A percentile compares a stretch with the other conserved stretches of the same genome.
phyloP scores from a whole-genome alignment of 495 filamentous ascomycete genomes.

The Xylaria intraflava region DNA sequence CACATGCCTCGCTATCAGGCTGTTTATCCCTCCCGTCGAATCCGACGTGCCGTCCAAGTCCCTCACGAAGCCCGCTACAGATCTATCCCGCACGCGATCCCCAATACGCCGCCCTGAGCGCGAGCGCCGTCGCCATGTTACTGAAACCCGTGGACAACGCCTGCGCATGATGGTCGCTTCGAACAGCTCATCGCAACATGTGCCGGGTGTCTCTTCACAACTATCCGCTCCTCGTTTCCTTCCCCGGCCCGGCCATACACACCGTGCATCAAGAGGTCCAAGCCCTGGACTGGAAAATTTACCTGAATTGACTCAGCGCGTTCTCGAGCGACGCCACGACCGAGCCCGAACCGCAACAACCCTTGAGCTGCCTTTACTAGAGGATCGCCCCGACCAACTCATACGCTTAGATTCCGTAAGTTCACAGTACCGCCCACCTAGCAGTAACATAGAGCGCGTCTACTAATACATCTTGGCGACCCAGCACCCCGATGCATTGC shows the following conservation, averaged over 20 bases:
- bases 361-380: too few relatives aligned
- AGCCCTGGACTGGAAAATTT: not conserved
- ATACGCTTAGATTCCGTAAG: too few relatives aligned
- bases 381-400: too few relatives aligned
- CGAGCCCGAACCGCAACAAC: not conserved
- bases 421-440: not conserved
- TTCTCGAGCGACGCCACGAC: not conserved
- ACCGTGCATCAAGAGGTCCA: not conserved
- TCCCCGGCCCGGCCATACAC: not conserved
- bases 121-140: conserved; percentile 11
- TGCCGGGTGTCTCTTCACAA: not conserved
- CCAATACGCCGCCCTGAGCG: conserved; percentile 48
- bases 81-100: conserved; percentile 57
- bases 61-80: conserved; percentile 34
- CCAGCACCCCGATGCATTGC: not conserved
- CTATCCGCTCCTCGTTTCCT: not conserved
- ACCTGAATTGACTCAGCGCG: not conserved
- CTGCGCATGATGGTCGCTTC: conserved; percentile 9
- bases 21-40: conserved; percentile 50
- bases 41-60: conserved; percentile 50
- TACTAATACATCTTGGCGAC: not conserved
- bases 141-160: conserved; percentile 15
- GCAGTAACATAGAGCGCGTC: not conserved
- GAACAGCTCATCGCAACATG: not conserved
- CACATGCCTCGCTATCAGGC: conserved; percentile 28